Conservation (phyloP, 2,329 filamentous ascomycete species). For the Botrytis deweyae region DNA sequence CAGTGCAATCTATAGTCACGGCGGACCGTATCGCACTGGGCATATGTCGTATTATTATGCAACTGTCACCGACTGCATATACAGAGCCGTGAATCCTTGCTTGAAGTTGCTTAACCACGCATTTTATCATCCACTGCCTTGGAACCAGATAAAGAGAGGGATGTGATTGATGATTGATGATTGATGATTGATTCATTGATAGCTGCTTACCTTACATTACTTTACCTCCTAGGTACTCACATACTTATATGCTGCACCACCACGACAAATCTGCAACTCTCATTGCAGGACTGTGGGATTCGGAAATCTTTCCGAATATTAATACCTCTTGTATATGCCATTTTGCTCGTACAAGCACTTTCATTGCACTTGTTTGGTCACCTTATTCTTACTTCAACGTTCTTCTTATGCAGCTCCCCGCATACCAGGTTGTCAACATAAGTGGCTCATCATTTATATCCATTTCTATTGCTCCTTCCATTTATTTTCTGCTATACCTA, state of each 20-base stretch:
- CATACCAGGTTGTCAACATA: constrained; percentile 17
- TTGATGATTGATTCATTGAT: neutral
- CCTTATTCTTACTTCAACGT: constrained; percentile 14
- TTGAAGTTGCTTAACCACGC: neutral
- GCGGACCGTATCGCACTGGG: neutral
- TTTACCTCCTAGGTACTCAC: neutral
- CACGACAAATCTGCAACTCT: constrained; percentile 7
- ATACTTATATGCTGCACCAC: constrained; percentile 2
- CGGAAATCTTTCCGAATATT: constrained; percentile 6
- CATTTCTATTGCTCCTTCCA: constrained; percentile 12
- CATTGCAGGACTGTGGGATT: constrained; percentile 8
- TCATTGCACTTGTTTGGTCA: neutral
- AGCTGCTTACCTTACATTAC: neutral
- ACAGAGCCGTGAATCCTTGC: constrained; percentile 6
- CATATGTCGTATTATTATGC: neutral
- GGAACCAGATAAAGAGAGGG: neutral
- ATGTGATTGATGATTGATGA: neutral
- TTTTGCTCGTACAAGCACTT: constrained; percentile 7
- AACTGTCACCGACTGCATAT: constrained; percentile 1
- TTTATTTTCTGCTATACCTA: constrained; percentile 19
- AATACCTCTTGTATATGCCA: constrained; percentile 9
- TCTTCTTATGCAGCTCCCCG: constrained; percentile 19
- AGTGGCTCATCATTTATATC: constrained; percentile 12
- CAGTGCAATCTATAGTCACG: neutral
- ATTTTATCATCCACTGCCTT: neutral